Evolutionary conservation across 257 asterid genomes (phyloP).

Genomic region (Plantago major): DNA sequence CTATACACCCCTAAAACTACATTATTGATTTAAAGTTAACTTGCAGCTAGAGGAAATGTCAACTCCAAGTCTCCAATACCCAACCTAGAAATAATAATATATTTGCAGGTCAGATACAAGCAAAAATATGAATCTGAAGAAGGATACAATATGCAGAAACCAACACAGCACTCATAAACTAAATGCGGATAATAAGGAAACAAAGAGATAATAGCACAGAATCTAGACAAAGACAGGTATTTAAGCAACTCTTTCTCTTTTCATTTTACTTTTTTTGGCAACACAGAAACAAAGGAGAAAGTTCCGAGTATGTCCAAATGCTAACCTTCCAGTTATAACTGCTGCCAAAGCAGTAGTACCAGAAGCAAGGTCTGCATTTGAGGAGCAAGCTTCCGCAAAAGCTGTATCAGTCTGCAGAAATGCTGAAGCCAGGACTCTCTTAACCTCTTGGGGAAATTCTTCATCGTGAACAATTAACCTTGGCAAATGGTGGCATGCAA

Average conservation of each 20-base stretch:
- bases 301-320: neutral
- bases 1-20: no score
- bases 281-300: neutral
- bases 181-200: no score
- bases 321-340: constrained; percentile 79
- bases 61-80: no score
- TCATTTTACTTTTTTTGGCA: constrained; percentile 1
- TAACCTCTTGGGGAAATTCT: constrained; percentile 67
- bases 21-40: no score
- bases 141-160: no score
- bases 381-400: constrained; percentile 82
- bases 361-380: constrained; percentile 83
- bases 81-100: no score
- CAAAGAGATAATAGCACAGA: no score
- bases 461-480: constrained; percentile 67
- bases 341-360: constrained; percentile 98
- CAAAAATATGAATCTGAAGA: no score
- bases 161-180: neutral
- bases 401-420: constrained; percentile 82
- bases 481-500: constrained; percentile 81
- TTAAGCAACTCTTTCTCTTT: neutral
- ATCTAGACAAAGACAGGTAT: neutral
- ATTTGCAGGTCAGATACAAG: no score
- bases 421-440: constrained; percentile 72
- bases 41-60: no score